Base-by-base conservation (phyloP, 2,329 filamentous ascomycete species). In the Aaosphaeria arxii region DNA sequence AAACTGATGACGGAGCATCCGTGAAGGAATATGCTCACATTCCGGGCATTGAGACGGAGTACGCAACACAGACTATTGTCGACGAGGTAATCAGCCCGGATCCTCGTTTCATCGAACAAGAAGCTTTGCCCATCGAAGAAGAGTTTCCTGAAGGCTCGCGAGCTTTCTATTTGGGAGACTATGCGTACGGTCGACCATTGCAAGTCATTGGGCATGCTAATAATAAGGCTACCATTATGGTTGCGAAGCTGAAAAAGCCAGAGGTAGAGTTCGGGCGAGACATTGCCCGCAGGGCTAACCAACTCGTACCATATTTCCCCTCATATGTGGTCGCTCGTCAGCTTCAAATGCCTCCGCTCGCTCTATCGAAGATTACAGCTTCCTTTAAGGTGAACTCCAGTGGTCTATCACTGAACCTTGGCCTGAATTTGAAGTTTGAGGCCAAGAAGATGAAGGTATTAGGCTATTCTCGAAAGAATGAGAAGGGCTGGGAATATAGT, bases 341-440 rank as follows among this genome's bases (percentile, higher is more conserved):
- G 65, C 78, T 99, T 7, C 80, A 83, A 4, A 77, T 99, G 52
- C 91, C 95, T 56, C 87, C 91, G 6, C 78, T 99, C 43, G 88
- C 94, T 2, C 77, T 99, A 31, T 95, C 91, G 71, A 99, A 96
- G 77, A 88, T 99, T 61, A 97, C 94, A 0, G 95, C 94, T 1
- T 91, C 92, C 0, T 97, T 95, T 70, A 88, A 86, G 46, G 88
- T 99, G 48, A 83, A 84, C 13, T 84, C 92, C 4, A 89, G 89
- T 48, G 90, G 88, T 29, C 77, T 91, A 49, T 88, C 89, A 59
- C 80, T 96, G 53, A 99, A 99, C 61, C 76, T 99, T 28, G 94
- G 94, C 0, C 78, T 99, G 52, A 99, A 99, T 63, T 79, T 99
- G 57, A 99, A 99, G 70, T 99, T 99, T 51, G 94, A 99, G 67